Base-by-base conservation (phyloP, 306 rosid genomes). In the Prunus armeniaca region DNA sequence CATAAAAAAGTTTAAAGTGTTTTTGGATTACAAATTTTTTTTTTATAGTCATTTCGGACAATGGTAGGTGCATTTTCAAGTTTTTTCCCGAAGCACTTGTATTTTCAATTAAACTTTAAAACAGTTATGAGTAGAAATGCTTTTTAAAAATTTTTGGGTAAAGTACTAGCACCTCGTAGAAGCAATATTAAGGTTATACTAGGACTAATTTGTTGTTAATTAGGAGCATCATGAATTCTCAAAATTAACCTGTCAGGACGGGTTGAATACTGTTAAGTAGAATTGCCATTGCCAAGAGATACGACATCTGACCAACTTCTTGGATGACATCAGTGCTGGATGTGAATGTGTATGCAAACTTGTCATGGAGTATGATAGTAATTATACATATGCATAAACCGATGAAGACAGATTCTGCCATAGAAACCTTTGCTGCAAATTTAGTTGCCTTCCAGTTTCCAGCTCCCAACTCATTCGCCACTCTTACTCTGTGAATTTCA, bases 201-300 rank as follows among this genome's bases (percentile, higher is more conserved):
- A 7, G 0, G 43, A 38, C 43, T 38, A 38, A 38, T 38, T 38
- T 84, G 27, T 19, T 10, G 27, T 6, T 34, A 34, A 34, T 34
- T 9, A 11, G 20, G 1, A 71, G 6, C 18, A 32, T 8, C 0
- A 14, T n/a, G 12, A 12, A 34, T 27, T 9, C 27, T 17, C 18
- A 30, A 66, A 46, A 51, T 51, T 19, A 34, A 91, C 95, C 97
- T 28, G 92, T 90, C 7, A 92, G 69, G 70, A 88, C 76, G 1
- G 92, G 92, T 55, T 90, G 97, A 49, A 92, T 78, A 5, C 92
- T 85, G 77, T 90, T 92, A 38, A 92, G 88, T 57, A 92, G 87
- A 71, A 92, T 84, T 5, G 93, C 83, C 25, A 79, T 3, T 1
- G 83, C 91, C 14, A 92, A 78, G 56, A 92, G 87, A 14, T 47